Base-by-base conservation (phyloP, 1,139 yeast genomes). In the Kluyveromyces sp. region DNA sequence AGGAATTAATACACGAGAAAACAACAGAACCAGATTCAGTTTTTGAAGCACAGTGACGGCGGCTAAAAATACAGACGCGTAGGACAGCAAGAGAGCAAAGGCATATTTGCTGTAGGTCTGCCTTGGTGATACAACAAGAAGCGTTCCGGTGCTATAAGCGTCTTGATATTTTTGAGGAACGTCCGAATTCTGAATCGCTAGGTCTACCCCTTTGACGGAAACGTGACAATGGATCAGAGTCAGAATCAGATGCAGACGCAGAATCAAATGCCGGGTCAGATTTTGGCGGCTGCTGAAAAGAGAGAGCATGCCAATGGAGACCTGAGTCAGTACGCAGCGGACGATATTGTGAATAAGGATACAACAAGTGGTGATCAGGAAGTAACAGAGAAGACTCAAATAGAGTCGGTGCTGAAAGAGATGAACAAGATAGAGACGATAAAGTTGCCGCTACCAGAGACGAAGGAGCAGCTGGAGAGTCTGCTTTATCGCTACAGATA, bases 401-500 rank as follows among this genome's bases (percentile, higher is more conserved):
- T 35, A 4, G 30, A 16, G 3, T 13, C 39, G 6, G 39, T 35
- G 15, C 20, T 35, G 25, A 29, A 35, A 25, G 39, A 22, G 19
- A 38, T 20, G 20, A 17, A 30, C 13, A 19, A 30, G 31, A 18
- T 31, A 4, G 42, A 39, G 20, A 25, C 39, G 26, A 33, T 47
- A 11, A 38, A 33, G 6, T 55, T 61, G 16, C 64, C 65, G 2
- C 49, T 40, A 28, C 64, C 65, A 3, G 49, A 44, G 8, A 46
- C 63, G 3, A 43, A 43, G 16, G 55, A 49, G 9, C 63, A 60
- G 45, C 39, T 61, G 35, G 61, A 61, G 30, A 63, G 58, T 43
- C 43, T 61, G 36, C 36, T 61, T 15, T 57, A 59, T 41, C 56
- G 65, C 28, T 61, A 60, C 44, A 54, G 60, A 37, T 59, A 63